A percentile compares a stretch with the other conserved stretches of the same genome.
Evolutionary conservation across 805 yeast genomes (phyloP).

Genomic region (Ogataea dorogensis): DNA sequence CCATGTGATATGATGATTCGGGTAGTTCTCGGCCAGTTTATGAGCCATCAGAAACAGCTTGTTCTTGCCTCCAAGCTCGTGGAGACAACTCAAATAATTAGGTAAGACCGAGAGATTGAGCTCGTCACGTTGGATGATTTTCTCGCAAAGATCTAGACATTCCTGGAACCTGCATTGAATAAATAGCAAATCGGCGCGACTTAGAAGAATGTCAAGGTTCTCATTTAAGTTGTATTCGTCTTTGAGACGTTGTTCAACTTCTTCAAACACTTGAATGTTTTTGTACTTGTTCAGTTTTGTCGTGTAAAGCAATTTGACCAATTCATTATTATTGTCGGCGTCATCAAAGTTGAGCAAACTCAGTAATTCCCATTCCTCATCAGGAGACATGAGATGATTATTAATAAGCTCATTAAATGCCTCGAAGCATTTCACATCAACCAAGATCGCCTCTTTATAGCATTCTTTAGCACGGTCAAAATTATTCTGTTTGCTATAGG

Average conservation of each 20-base stretch:
- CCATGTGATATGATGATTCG: constrained; percentile 84
- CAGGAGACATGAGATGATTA: constrained; percentile 74
- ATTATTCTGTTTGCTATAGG: constrained; percentile 79
- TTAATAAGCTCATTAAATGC: constrained; percentile 79
- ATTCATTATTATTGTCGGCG: constrained; percentile 76
- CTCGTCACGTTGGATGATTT: constrained; percentile 56
- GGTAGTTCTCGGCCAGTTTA: constrained; percentile 79
- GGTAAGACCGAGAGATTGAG: constrained; percentile 73
- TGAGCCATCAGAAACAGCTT: constrained; percentile 80
- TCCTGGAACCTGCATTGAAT: constrained; percentile 76
- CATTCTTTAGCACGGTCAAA: constrained; percentile 84
- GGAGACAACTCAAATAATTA: constrained; percentile 75
- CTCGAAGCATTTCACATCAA: constrained; percentile 90
- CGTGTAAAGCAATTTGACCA: constrained; percentile 73
- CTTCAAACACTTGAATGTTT: constrained; percentile 55
- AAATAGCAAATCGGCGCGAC: constrained; percentile 67
- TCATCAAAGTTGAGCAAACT: constrained; percentile 63
- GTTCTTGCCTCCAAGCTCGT: constrained; percentile 81
- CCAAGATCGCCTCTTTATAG: constrained; percentile 78
- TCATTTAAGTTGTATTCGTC: constrained; percentile 72
- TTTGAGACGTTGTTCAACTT: constrained; percentile 60
- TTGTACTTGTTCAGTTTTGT: constrained; percentile 72
- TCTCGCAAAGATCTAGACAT: constrained; percentile 74
- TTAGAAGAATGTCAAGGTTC: constrained; percentile 66
- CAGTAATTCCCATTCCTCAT: constrained; percentile 83